phyloP scores from a whole-genome alignment of 2,329 filamentous ascomycete species.

The Scorias spongiosa region DNA sequence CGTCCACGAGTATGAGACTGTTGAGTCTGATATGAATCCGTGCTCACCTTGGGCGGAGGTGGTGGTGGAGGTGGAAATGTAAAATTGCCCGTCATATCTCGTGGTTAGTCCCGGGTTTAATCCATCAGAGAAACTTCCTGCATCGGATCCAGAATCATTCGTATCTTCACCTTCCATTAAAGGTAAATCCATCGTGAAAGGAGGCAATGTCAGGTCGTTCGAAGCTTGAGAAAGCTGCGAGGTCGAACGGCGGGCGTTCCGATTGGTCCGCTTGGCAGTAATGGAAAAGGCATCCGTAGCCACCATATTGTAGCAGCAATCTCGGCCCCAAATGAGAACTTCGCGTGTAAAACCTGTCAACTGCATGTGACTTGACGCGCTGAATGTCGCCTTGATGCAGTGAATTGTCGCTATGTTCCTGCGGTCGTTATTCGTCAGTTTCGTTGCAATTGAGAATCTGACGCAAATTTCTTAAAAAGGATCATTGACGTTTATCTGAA shows the following conservation, averaged over 20 bases:
- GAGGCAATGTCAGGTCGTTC: not conserved
- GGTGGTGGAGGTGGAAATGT: slow-evolving; percentile 36
- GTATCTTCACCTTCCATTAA: no score
- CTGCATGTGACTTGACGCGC: no score
- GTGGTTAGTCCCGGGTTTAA: no score
- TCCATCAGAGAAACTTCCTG: no score
- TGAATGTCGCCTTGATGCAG: no score
- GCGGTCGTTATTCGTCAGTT: not conserved
- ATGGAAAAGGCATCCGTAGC: not conserved
- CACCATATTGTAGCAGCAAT: no score
- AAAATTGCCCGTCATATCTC: slow-evolving; percentile 14
- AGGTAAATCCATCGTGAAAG: no score
- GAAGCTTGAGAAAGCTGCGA: not conserved
- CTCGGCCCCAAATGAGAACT: no score
- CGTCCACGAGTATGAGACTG: slow-evolving; percentile 7
- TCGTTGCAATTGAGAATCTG: not conserved
- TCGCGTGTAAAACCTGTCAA: no score
- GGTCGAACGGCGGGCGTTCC: not conserved
- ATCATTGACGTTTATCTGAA: not conserved
- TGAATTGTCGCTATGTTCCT: no score
- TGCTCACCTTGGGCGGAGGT: slow-evolving; percentile 18
- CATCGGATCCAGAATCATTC: no score
- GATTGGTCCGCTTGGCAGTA: not conserved
- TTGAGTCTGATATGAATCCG: slow-evolving; percentile 1
- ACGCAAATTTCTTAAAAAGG: not conserved